Evolutionary conservation across 192 early-diverging fungal species (phyloP), one percentile per base, ranked within the genome.

Genomic region (Mortierella antarctica): DNA sequence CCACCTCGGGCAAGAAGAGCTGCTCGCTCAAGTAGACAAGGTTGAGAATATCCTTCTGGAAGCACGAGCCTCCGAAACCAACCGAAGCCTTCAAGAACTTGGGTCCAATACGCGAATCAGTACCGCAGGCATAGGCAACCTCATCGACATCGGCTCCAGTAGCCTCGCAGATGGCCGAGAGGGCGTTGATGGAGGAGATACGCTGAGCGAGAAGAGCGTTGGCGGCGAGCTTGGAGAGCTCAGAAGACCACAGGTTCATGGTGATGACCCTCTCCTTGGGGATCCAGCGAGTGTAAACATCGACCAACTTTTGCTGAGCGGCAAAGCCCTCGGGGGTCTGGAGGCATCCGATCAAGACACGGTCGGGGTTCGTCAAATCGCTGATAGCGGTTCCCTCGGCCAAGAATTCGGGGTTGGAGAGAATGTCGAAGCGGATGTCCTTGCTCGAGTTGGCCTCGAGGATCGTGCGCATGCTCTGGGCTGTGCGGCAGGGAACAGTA

Each of bases 401-500:
- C 70, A 98, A 89, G 85, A 98, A 98, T 87, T 98, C 96, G 20
- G 96, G 96, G 84, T 98, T 98, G n/a, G 95, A 94, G 54, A 96
- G 86, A 60, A 98, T 95, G 66, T 92, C 90, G 76, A 98, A 96
- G 42, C 83, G 85, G 46, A 96, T 91, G 45, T 85, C 86, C 18
- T 83, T 76, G 40, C 73, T 87, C 5, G 86, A 88, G 83, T 95
- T 96, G 55, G 94, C 89, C 55, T 92, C 91, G 15, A 96, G 87
- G 49, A 95, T 96, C 46, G 89, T 89, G 64, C 92, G 88, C 87
- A 98, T 93, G 73, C 86, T 85, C 67, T 95, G 90, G 41, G 95
- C 94, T 39, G 96, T 96, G 60, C 94, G 87, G 83, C 96, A 98
- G 47, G 96, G 96, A 15, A 98, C 96, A 51, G 96, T 98, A 1